Conservation (phyloP, 75 land plant species). For the Sequoiadendron giganteum region DNA sequence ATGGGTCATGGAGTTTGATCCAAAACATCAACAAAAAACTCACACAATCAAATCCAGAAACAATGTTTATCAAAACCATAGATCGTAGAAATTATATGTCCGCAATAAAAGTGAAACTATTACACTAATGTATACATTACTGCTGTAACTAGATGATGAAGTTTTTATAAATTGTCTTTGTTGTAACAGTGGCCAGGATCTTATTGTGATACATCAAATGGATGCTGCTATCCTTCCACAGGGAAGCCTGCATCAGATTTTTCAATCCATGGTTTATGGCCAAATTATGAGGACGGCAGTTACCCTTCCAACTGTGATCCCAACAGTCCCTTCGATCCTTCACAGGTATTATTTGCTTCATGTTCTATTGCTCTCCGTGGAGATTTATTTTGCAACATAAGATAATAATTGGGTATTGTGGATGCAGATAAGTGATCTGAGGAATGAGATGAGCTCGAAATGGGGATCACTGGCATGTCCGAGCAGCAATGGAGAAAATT, state of each 20-base stretch:
- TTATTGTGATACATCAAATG: constrained; percentile 46
- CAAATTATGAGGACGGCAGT: constrained; percentile 68
- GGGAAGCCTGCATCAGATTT: constrained; percentile 40
- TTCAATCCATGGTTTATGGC: constrained; percentile 85
- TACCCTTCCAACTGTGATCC: constrained; percentile 70
- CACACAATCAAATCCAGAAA: too few species aligned
- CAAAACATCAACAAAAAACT: too few species aligned
- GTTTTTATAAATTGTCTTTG: too few species aligned
- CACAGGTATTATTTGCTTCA: constrained; percentile 35
- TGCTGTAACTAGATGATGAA: too few species aligned
- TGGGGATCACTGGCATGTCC: constrained; percentile 83
- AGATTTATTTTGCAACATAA: too few species aligned
- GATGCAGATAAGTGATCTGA: constrained; percentile 52
- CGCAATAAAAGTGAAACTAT: too few species aligned
- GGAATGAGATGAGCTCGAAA: constrained; percentile 23
- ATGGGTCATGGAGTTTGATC: too few species aligned
- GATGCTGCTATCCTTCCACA: constrained; percentile 45
- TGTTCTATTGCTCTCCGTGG: too few species aligned
- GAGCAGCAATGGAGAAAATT: constrained; percentile 40
- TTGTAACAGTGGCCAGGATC: too few species aligned
- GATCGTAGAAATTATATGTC: too few species aligned
- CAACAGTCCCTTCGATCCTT: constrained; percentile 39
- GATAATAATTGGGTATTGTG: neutral
- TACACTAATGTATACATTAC: too few species aligned
- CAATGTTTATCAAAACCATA: too few species aligned